Base-by-base conservation (phyloP, 2,329 filamentous ascomycete species). In the Trematosphaeria pertusa region DNA sequence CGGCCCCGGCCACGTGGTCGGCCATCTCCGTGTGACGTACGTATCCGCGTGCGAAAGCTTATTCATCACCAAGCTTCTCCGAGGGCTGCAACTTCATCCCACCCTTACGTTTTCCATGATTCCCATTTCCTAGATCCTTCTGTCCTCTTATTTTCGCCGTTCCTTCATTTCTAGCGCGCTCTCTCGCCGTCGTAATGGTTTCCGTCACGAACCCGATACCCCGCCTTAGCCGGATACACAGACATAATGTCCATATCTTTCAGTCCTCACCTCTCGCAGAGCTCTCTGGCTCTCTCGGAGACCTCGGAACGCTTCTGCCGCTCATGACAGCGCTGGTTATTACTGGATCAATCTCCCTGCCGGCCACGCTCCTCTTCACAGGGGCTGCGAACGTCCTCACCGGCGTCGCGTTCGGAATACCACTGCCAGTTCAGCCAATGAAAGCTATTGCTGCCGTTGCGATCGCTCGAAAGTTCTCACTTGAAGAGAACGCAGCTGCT, bases 401-500 rank as follows among this genome's bases (percentile, higher is more conserved):
- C 0, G 94, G 93, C 14, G 66, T 86, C 1, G 73, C 87, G 22
- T 97, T 97, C 63, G 93, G 93, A 5, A 87, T 97, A 31, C 93
- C 93, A 2, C 75, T 97, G 3, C 92, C 92, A 0, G 91, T 97
- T 0, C 92, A 97, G 74, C 92, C 92, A 0, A 88, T 88, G 85
- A 88, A 87, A 80, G 92, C 93, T 28, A 95, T 97, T 50, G 92
- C 92, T 5, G 89, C 92, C 1, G 88, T 95, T 0, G 90, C 91
- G n/a, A 89, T 97, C 47, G 80, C 87, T 5, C 80, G 84, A 9
- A 77, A 77, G 21, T 85, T 89, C 54, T 83, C 83, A 1, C 78
- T 86, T 14, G 82, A 83, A 37, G 82, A 91, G 54, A 92, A 88
- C 32, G 84, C 90, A n/a, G 87, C 89, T 0, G 91, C 91, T 1